phyloP scores from a whole-genome alignment of 495 filamentous ascomycete genomes.

The Aspergillus taichungensis region DNA sequence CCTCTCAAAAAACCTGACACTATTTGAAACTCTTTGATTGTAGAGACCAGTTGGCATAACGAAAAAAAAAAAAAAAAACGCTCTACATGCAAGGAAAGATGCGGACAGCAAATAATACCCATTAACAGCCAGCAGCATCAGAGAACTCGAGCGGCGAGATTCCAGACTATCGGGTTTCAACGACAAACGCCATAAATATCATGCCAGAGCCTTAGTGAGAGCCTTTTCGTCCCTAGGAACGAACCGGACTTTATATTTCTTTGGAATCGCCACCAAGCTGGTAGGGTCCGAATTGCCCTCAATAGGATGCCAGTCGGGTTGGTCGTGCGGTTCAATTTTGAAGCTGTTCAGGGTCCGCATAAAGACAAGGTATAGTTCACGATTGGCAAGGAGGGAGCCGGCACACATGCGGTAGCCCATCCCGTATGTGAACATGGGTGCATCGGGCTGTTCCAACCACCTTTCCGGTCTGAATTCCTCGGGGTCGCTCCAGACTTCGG shows the following conservation, averaged over 20 bases:
- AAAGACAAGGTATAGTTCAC: constrained; percentile 58
- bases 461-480: constrained; percentile 51
- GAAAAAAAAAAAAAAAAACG: too few species aligned
- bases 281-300: constrained; percentile 47
- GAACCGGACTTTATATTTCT: constrained; percentile 46
- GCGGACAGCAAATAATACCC: too few species aligned
- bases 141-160: neutral
- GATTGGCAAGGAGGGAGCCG: constrained; percentile 52
- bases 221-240: constrained; percentile 39
- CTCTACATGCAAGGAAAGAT: too few species aligned
- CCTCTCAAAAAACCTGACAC: too few species aligned
- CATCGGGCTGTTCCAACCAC: constrained; percentile 54
- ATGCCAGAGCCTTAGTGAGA: constrained; percentile 26
- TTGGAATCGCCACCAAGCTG: constrained; percentile 49
- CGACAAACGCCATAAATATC: constrained; percentile 5
- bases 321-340: constrained; percentile 40
- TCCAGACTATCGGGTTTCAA: constrained; percentile 1
- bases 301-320: constrained; percentile 46
- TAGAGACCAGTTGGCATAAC: too few species aligned
- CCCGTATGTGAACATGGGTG: constrained; percentile 53
- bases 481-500: constrained; percentile 49
- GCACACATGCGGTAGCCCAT: constrained; percentile 61
- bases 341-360: constrained; percentile 53
- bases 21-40: too few species aligned
- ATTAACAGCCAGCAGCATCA: too few species aligned